These are phyloP conservation scores for Chenopodium album DNA, from an alignment of 148 eudicot genomes.

Conservation along the genomic window DNA sequence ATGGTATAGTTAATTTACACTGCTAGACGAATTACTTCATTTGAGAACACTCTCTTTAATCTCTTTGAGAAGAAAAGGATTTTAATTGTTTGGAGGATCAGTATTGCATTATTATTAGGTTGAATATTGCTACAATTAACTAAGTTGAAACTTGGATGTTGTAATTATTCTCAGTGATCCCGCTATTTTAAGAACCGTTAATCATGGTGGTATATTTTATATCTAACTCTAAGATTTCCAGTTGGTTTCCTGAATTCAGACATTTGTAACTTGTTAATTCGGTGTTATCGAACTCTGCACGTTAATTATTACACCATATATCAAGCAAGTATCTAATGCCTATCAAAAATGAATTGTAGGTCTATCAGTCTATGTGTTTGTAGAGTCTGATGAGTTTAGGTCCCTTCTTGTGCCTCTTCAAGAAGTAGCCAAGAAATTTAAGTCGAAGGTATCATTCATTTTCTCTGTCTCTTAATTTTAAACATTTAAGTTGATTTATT, in stretches of 20 bases:
- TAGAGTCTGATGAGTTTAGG: slow-evolving; percentile 60
- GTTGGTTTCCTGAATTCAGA: not conserved
- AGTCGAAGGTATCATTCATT: slow-evolving; percentile 54
- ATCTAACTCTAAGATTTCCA: not conserved
- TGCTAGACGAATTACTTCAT: not conserved
- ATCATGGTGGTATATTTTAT: not conserved
- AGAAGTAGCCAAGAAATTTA: slow-evolving; percentile 75
- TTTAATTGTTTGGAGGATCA: not conserved
- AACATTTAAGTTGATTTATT: not conserved
- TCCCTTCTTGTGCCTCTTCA: slow-evolving; percentile 60
- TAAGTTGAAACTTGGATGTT: not conserved
- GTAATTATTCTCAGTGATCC: not conserved
- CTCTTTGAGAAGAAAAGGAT: not conserved
- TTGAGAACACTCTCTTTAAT: not conserved
- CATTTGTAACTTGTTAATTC: not conserved
- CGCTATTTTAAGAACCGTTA: not conserved
- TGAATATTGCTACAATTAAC: not conserved
- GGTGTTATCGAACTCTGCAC: not conserved
- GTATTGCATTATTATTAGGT: not conserved
- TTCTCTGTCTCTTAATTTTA: not conserved
- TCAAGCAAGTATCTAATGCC: slow-evolving; percentile 19
- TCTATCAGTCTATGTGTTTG: slow-evolving; percentile 50
- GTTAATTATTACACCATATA: not conserved
- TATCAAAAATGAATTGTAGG: slow-evolving; percentile 37
- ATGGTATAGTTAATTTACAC: not conserved